Evolutionary conservation across 108 stramenopile genomes (phyloP), one percentile per base, ranked within the genome.

Genomic region (Pseudonitzschia delicatissima): DNA sequence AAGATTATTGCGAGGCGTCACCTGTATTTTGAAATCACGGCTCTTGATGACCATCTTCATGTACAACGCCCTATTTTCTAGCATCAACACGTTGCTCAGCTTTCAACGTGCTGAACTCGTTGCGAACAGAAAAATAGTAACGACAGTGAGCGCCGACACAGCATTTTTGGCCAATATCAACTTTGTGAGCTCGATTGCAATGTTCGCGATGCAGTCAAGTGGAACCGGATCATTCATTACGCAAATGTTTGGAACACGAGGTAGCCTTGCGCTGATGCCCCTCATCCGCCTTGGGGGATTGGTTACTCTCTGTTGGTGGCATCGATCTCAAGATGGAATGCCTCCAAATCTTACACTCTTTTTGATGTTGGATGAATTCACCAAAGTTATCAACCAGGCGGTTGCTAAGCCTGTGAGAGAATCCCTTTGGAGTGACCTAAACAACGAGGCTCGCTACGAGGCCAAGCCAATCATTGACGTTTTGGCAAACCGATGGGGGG

Each of bases 401-500:
- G 85, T 95, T 33, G 90, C 94, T 39, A 95, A 95, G 60, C 91
- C 94, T 3, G 91, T 92, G 1, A 66, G 94, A 68, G 94, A 95
- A 79, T 80, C 78, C 34, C 68, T 95, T 15, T 95, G 94, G 94
- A 73, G 88, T 25, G 94, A 90, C 26, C 55, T 95, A 6, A 87
- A 83, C 31, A 88, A 85, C 42, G 94, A 95, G 66, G 94, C 91
- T 18, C 66, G 94, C 63, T 92, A 92, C 44, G 91, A 95, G 74
- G 91, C 94, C 44, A 95, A 95, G 64, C 94, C 94, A 13, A 91
- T 95, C 61, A 91, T 95, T 15, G 94, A 95, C 65, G 91, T 91
- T 18, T 59, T 95, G 27, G 91, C 91, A 29, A 95, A 92, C 78
- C 77, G 94, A 47, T 95, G 91, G 91, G 94, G 94, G 12, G 91